Conservation (phyloP, 2,329 filamentous ascomycete genomes). For the Ambrosiella xylebori region DNA sequence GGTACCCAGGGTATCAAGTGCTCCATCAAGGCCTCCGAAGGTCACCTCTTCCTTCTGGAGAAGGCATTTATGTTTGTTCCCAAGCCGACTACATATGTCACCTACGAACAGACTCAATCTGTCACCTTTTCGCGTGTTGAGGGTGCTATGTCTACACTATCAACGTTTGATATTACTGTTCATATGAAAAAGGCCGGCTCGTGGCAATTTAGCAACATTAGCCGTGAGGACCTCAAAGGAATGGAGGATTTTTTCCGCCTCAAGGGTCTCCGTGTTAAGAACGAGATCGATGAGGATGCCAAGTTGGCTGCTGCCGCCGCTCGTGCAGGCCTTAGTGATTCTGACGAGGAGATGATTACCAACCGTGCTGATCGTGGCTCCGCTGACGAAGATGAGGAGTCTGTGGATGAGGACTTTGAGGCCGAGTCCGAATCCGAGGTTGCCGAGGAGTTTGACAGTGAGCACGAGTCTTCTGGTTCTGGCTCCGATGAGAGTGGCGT, state of each 20-base stretch:
- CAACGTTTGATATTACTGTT: slow-evolving; percentile 94
- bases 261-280: slow-evolving; percentile 90
- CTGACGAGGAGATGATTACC: slow-evolving; percentile 59
- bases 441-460: slow-evolving; percentile 87
- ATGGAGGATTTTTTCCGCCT: slow-evolving; percentile 96
- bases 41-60: slow-evolving; percentile 89
- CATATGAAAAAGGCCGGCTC: slow-evolving; percentile 71
- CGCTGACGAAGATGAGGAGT: slow-evolving; percentile 91
- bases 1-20: slow-evolving; percentile 93
- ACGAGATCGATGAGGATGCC: slow-evolving; percentile 93
- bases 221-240: slow-evolving; percentile 88
- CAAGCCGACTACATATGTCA: slow-evolving; percentile 93
- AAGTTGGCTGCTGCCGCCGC: slow-evolving; percentile 64
- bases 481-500: slow-evolving; percentile 37
- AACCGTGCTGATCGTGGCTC: slow-evolving; percentile 53
- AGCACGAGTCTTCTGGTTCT: slow-evolving; percentile 69
- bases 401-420: slow-evolving; percentile 87
- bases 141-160: slow-evolving; percentile 79
- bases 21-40: slow-evolving; percentile 99
- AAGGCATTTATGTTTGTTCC: slow-evolving; percentile 99
- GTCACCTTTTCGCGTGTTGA: slow-evolving; percentile 94
- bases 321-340: slow-evolving; percentile 64
- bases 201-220: slow-evolving; percentile 98
- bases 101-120: slow-evolving; percentile 78
- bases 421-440: slow-evolving; percentile 87